These are phyloP conservation scores for Aegilops sharonensis DNA, from an alignment of 176 grass and related monocot genomes.

Conservation along the genomic window DNA sequence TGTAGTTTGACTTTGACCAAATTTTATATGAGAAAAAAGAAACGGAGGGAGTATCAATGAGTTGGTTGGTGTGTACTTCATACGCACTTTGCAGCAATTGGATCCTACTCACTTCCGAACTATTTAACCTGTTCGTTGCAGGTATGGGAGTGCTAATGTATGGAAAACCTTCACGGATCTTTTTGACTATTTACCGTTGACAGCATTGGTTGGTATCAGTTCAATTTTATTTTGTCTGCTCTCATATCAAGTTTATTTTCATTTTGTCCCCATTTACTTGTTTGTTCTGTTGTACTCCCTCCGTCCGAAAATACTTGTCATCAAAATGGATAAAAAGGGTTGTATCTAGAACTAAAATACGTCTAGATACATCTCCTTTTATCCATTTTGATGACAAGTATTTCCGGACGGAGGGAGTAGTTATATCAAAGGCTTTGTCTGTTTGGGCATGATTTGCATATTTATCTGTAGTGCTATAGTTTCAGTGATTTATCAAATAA, in stretches of 20 bases:
- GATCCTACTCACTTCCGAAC: not conserved
- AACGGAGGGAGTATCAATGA: not conserved
- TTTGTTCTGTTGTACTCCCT: not conserved
- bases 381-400: too few relatives aligned
- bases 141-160: slow-evolving; percentile 69
- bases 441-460: not conserved
- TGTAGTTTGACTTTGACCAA: too few relatives aligned
- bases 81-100: not conserved
- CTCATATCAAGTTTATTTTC: not conserved
- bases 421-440: not conserved
- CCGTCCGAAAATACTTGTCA: too few relatives aligned
- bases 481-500: not conserved
- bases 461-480: not conserved
- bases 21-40: too few relatives aligned
- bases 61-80: not conserved
- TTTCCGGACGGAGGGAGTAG: not conserved
- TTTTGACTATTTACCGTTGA: slow-evolving; percentile 69
- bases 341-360: too few relatives aligned
- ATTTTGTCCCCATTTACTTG: not conserved
- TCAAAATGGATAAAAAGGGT: too few relatives aligned
- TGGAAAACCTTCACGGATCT: slow-evolving; percentile 75
- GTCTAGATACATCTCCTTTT: too few relatives aligned
- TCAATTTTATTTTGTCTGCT: not conserved
- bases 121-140: slow-evolving; percentile 37
- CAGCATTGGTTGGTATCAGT: slow-evolving; percentile 44